Evolutionary conservation across 352 stramenopile species (phyloP), one percentile per base, ranked within the genome.

Genomic region (Globisporangium yorkense): DNA sequence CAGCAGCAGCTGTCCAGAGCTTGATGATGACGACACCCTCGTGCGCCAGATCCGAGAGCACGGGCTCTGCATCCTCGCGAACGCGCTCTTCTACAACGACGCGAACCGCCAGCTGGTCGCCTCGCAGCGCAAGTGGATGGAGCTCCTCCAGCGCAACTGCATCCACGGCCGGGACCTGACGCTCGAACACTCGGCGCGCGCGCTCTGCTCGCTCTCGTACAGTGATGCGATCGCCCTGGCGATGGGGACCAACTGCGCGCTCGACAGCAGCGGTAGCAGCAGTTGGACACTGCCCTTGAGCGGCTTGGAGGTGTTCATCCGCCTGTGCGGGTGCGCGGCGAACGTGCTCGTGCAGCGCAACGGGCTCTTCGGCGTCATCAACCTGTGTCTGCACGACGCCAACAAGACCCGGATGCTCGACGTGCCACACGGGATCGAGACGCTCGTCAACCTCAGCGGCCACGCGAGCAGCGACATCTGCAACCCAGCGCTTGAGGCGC

Each of bases 51-150:
- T 94, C 46, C 81, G 72, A 29, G 76, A 87, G 47, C 72, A 92
- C 54, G 84, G 67, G 0, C 51, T 96, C 33, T 87, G 77, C 41
- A 72, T 89, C 44, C 44, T 96, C 1, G 89, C 86, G 7, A 97
- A 97, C 65, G 62, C 68, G 8, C 67, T 97, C 3, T 97, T 95
- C 55, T 97, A 94, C 70, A 92, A 97, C 58, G 85, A 96, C n/a
- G 77, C 77, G 27, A 97, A 96, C 52, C 87, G 89, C 1, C 67
- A 75, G 29, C 66, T 92, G 33, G 59, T 96, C 9, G 77, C 80
- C 2, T 66, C 67, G 0, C 62, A 88, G 31, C 45, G 61, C 2
- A 44, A 65, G 12, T 93, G 84, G 70, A 79, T 96, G 62, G 54
- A 64, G 35, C 53, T 88, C 12, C 62, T 96, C 6, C 61, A 84